Evolutionary conservation across 2,329 filamentous ascomycete genomes (phyloP).

Genomic region (Lasiodiplodia theobromae): DNA sequence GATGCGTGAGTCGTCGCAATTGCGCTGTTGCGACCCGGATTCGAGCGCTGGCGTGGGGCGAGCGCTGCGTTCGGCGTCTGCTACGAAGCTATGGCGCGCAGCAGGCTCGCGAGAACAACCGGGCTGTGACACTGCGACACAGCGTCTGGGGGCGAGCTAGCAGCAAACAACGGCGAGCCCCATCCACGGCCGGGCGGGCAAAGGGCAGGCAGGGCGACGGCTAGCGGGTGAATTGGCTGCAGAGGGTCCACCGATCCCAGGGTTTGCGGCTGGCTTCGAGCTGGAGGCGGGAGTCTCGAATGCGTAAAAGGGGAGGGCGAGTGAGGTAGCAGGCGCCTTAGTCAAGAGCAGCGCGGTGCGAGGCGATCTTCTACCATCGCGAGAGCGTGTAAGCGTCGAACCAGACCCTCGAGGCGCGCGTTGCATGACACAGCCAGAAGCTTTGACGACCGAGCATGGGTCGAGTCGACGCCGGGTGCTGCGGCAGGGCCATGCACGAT

Average conservation of each 20-base stretch:
- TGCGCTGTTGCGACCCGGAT: slow-evolving; percentile 20
- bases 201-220: slow-evolving; percentile 5
- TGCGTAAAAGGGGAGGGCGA: slow-evolving; percentile 24
- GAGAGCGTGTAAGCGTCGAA: slow-evolving; percentile 26
- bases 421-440: slow-evolving; percentile 28
- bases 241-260: slow-evolving; percentile 27
- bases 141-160: slow-evolving; percentile 18
- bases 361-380: slow-evolving; percentile 27
- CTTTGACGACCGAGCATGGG: slow-evolving; percentile 23
- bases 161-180: slow-evolving; percentile 25
- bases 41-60: slow-evolving; percentile 12
- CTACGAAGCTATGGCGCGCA: slow-evolving; percentile 15
- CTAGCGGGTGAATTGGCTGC: slow-evolving; percentile 22
- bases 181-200: slow-evolving; percentile 1
- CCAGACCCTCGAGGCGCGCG: slow-evolving; percentile 21
- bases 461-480: slow-evolving; percentile 25
- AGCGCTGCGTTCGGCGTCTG: slow-evolving; percentile 19
- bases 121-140: slow-evolving; percentile 24
- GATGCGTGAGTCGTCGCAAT: slow-evolving; percentile 24
- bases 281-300: slow-evolving; percentile 7
- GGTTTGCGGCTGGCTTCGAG: slow-evolving; percentile 18
- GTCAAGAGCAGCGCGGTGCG: slow-evolving; percentile 25
- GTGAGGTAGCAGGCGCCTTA: slow-evolving; percentile 23
- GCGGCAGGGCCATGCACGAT: slow-evolving; percentile 21
- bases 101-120: slow-evolving; percentile 23